Base-by-base conservation (phyloP, 2,329 filamentous ascomycete genomes). In the Aspergillus glaucus region DNA sequence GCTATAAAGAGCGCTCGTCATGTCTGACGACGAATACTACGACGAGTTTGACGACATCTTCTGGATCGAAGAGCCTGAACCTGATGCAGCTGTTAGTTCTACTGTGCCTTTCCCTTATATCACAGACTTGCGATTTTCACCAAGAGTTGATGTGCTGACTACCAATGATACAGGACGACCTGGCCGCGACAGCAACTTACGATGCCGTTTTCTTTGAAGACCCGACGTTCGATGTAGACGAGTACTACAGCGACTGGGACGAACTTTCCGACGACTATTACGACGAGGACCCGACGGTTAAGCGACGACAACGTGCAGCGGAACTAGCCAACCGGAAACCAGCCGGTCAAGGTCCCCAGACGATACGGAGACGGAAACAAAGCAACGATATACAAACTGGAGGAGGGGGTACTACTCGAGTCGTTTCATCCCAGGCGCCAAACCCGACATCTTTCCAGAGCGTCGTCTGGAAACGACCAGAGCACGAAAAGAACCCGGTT, bases 201-300 rank as follows among this genome's bases (percentile, higher is more conserved):
- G 71, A 71, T 47, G 66, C 70, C 26, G 58, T 68, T 22, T 63
- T 67, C 30, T 62, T 65, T 22, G 69, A 72, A 41, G 67, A 74
- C 46, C 65, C 69, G 5, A 61, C 57, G 12, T 58, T 66, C 22
- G 70, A 75, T 32, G 52, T 64, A 6, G 62, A 66, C 46, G 70
- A 72, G 10, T 67, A 65, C 43, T 70, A 63, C 56, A 71, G 67
- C 45, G 73, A 75, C 53, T 74, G 71, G 69, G 71, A 73, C 42
- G 71, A 73, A 24, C 66, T 72, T 41, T 69, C 70, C 12, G 71
- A 74, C 46, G 71, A 74, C 50, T 73, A 71, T 54, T 67, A 70
- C 49, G 71, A 74, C 40, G 69, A 72, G 46, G 71, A 73, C 30
- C 64, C 70, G 14, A 66, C 63, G 4, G 60, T 64, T 30, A 56